Conservation (phyloP, 2,329 filamentous ascomycete genomes). For the Arthrobotrys entomopaga region DNA sequence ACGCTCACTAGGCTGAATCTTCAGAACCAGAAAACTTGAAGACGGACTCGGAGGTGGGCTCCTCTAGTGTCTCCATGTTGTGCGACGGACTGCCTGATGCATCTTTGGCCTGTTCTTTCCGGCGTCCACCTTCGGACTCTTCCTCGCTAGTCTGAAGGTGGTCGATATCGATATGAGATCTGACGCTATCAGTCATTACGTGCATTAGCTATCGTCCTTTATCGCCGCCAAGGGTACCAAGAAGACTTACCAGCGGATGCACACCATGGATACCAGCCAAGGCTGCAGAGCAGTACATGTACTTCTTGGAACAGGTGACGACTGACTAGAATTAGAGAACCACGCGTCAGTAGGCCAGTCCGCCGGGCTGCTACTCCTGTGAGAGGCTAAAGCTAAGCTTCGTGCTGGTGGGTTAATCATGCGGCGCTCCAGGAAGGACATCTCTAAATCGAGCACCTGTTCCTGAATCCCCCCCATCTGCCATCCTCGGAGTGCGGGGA, state of each 20-base stretch:
- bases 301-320: background rate
- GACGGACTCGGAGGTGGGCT: background rate
- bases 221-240: too few relatives aligned
- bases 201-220: too few relatives aligned
- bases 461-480: slow-evolving; percentile 2
- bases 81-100: slow-evolving; percentile 18
- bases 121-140: slow-evolving; percentile 13
- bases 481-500: slow-evolving; percentile 10
- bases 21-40: too few relatives aligned
- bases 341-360: slow-evolving; percentile 48
- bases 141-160: background rate
- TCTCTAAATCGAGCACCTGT: background rate
- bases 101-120: slow-evolving; percentile 13
- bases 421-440: slow-evolving; percentile 10
- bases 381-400: too few relatives aligned
- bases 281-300: too few relatives aligned
- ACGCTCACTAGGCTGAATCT: too few relatives aligned
- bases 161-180: too few relatives aligned
- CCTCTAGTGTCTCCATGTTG: slow-evolving; percentile 1
- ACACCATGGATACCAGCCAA: too few relatives aligned
- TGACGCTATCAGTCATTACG: too few relatives aligned
- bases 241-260: too few relatives aligned
- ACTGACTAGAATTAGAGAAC: slow-evolving; percentile 17
- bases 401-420: slow-evolving; percentile 16
- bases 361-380: background rate